Percentiles rank a stretch among this genome's conserved stretches.
phyloP scores from a whole-genome alignment of 225 moss, liverwort and hornwort species.

The Straminergon stramineum region DNA sequence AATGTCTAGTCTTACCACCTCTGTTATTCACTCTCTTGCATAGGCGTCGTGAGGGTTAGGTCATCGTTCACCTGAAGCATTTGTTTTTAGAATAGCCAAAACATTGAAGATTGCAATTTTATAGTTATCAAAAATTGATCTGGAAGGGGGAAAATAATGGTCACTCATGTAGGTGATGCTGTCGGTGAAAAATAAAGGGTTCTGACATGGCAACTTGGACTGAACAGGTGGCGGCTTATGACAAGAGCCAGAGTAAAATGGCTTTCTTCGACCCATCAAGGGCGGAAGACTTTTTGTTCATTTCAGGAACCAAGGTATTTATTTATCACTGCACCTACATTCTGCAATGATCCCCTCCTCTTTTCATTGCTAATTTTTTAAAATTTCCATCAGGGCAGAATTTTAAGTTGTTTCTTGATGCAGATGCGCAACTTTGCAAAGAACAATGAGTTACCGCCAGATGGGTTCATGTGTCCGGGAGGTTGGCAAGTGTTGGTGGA shows the following conservation, averaged over 20 bases:
- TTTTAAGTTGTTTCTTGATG: not conserved
- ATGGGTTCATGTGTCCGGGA: constrained; percentile 95
- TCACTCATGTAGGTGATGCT: not conserved
- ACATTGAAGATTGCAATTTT: not conserved
- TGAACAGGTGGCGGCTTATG: constrained; percentile 86
- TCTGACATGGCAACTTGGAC: not conserved
- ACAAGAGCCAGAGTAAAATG: constrained; percentile 61
- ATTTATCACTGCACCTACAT: not conserved
- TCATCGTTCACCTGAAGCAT: not conserved
- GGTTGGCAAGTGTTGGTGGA: constrained; percentile 95
- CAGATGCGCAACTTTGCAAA: constrained; percentile 96
- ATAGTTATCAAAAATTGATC: too few species aligned
- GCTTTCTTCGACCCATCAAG: constrained; percentile 84
- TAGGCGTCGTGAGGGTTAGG: not conserved
- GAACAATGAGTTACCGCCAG: constrained; percentile 60
- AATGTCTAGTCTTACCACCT: not conserved
- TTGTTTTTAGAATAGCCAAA: not conserved
- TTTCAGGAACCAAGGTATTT: constrained; percentile 88
- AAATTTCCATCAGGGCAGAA: not conserved
- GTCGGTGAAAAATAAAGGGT: not conserved
- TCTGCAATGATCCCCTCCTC: not conserved
- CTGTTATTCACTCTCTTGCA: not conserved
- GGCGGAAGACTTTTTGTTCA: constrained; percentile 72
- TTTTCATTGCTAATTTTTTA: not conserved
- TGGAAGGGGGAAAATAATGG: not conserved